Base-by-base conservation (phyloP, 768 basidiomycete genomes). In the Polyporus arcularius region DNA sequence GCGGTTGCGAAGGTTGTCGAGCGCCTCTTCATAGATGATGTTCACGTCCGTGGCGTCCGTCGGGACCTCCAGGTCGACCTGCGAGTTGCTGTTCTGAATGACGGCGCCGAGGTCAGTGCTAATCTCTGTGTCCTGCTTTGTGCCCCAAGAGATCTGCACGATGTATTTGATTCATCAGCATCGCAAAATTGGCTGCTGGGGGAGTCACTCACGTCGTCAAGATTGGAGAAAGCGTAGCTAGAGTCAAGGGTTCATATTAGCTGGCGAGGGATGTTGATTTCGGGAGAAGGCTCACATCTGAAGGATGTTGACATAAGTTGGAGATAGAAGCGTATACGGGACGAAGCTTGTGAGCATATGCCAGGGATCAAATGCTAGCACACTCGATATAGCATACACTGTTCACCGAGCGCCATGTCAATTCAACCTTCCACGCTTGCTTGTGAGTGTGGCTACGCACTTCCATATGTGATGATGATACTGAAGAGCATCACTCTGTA, bases 341-440 rank as follows among this genome's bases (percentile, higher is more conserved):
- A 88, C 66, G 69, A 95, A 94, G 67, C 92, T 94, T 9, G 96
- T 98, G 64, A 97, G 50, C 78, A 98, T 86, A 75, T 98, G 96
- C 93, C 94, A 96, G 4, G 97, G 96, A 73, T 99, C 97, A 30
- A 65, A 62, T 3, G 66, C 61, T 1, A 67, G 41, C 4, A 67
- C 42, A 42, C 66, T 65, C 5, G 62, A 60, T 26, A 61, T 18
- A 5, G 60, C 57, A 42, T 63, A 66, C 30, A 65, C 65, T 64
- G 50, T 28, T 40, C n/a, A 3, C 38, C n/a, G 14, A 38, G 26
- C 26, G 48, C 28, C 32, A 43, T 39, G 21, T n/a, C 32, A 26
- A 7, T 14, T 4, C 21, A 26, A 26, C 21, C 21, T 26, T 26
- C 21, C 21, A 26, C 21, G 21, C 21, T 26, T 26, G 21, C 21